Evolutionary conservation across 331 rosid species (phyloP).

Genomic region (Erythrophleum ivorense): DNA sequence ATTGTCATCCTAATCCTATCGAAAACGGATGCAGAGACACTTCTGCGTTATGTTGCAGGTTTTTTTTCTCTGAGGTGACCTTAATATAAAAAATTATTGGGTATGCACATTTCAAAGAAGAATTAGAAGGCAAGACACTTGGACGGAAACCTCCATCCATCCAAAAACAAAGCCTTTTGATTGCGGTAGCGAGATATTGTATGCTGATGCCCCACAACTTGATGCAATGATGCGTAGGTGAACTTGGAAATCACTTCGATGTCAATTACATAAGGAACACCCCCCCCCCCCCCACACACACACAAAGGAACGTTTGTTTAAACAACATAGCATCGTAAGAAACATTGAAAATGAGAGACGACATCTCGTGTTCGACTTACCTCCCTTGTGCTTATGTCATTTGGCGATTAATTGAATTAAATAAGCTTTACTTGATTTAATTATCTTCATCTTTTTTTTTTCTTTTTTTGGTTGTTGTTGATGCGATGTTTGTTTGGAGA

Average conservation of each 20-base stretch:
- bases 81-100: not conserved
- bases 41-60: not conserved
- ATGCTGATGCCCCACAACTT: not conserved
- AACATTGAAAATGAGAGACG: too few relatives aligned
- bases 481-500: not conserved
- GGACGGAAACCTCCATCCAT: too few relatives aligned
- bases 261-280: not conserved
- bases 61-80: not conserved
- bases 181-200: too few relatives aligned
- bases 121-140: slow-evolving; percentile 1
- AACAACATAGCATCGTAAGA: too few relatives aligned
- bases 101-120: slow-evolving; percentile 12
- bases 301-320: not conserved
- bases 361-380: not conserved
- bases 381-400: not conserved
- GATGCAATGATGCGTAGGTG: not conserved
- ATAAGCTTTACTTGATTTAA: not conserved
- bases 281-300: too few relatives aligned
- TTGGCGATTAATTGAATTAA: not conserved
- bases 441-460: not conserved
- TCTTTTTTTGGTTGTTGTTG: too few relatives aligned
- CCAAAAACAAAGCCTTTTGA: too few relatives aligned
- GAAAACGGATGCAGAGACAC: too few relatives aligned
- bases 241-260: not conserved
- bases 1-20: too few relatives aligned